Percentiles rank a stretch among this genome's conserved stretches.
These are phyloP conservation scores for Candida oleophila DNA, from an alignment of 805 yeast genomes.

Conservation along the genomic window DNA sequence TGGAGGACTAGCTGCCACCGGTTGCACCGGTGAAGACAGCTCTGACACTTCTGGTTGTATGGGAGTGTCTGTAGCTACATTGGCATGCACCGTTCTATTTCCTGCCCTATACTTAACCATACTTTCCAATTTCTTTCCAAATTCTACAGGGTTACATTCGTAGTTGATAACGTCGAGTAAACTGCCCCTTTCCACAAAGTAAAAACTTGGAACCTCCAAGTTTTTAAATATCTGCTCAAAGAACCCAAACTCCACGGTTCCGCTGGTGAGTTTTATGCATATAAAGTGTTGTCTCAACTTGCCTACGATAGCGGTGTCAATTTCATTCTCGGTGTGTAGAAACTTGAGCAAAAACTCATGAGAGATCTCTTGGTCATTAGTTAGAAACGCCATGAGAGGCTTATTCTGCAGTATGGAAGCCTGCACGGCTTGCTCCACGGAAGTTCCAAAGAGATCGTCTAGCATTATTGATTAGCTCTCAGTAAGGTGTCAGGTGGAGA, in stretches of 20 bases:
- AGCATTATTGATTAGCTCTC: not conserved
- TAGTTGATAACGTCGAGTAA: slow-evolving; percentile 44
- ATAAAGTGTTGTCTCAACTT: slow-evolving; percentile 12
- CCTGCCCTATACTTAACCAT: not conserved
- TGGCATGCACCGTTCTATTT: not conserved
- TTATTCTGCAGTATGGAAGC: slow-evolving; percentile 13
- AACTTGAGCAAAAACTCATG: slow-evolving; percentile 14
- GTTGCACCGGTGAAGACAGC: not conserved
- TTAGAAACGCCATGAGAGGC: slow-evolving; percentile 25
- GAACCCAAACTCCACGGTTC: slow-evolving; percentile 18
- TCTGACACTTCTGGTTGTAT: too few species aligned
- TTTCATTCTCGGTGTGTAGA: slow-evolving; percentile 5
- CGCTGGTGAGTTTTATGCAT: slow-evolving; percentile 16
- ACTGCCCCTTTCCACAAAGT: slow-evolving; percentile 49
- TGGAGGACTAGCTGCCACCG: too few species aligned
- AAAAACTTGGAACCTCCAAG: slow-evolving; percentile 53
- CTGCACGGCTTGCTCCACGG: slow-evolving; percentile 24
- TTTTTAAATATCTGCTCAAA: slow-evolving; percentile 59
- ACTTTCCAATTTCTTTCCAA: slow-evolving; percentile 22
- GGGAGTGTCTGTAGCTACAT: too few species aligned
- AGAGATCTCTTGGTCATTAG: slow-evolving; percentile 12
- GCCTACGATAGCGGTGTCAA: slow-evolving; percentile 1
- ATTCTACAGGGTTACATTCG: slow-evolving; percentile 22
- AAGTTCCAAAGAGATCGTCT: slow-evolving; percentile 14
- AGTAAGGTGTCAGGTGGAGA: too few species aligned